Conservation (phyloP, 2,329 filamentous ascomycete species). For the Exophiala viscosa region DNA sequence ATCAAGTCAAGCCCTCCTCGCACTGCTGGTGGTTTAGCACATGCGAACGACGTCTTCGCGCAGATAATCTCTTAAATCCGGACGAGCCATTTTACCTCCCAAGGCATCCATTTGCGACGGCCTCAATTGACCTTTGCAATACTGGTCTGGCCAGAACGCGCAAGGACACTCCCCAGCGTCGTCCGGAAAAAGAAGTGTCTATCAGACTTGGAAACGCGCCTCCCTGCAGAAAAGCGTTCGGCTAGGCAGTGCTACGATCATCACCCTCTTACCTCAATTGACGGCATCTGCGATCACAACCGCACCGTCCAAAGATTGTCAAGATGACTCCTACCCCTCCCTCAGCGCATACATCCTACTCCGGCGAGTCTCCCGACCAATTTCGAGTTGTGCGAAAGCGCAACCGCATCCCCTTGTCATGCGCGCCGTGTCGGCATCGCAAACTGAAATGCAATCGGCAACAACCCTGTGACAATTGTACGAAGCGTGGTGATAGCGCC, state of each 20-base stretch:
- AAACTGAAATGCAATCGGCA: slow-evolving; percentile 95
- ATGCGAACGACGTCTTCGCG: background rate
- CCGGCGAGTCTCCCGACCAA: slow-evolving; percentile 72
- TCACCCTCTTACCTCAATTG: too few relatives aligned
- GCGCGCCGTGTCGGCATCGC: slow-evolving; percentile 82
- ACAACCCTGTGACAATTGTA: slow-evolving; percentile 90
- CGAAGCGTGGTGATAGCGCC: slow-evolving; percentile 75
- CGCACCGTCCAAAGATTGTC: background rate
- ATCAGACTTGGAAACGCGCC: too few relatives aligned
- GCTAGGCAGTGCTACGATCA: too few relatives aligned
- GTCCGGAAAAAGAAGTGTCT: background rate
- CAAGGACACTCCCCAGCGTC: background rate
- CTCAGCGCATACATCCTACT: slow-evolving; percentile 72
- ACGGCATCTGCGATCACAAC: too few relatives aligned
- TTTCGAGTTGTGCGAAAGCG: slow-evolving; percentile 86
- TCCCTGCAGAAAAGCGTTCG: too few relatives aligned
- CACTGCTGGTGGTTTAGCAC: too few relatives aligned
- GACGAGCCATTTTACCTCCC: background rate
- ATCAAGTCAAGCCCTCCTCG: too few relatives aligned
- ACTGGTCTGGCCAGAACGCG: background rate
- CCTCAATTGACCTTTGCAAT: background rate
- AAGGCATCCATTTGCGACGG: background rate
- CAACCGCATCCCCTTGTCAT: slow-evolving; percentile 87
- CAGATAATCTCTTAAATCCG: slow-evolving; percentile 2
- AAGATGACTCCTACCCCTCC: slow-evolving; percentile 72